Evolutionary conservation across 345 rosid species (phyloP).

Genomic region (Lepidium sativum): DNA sequence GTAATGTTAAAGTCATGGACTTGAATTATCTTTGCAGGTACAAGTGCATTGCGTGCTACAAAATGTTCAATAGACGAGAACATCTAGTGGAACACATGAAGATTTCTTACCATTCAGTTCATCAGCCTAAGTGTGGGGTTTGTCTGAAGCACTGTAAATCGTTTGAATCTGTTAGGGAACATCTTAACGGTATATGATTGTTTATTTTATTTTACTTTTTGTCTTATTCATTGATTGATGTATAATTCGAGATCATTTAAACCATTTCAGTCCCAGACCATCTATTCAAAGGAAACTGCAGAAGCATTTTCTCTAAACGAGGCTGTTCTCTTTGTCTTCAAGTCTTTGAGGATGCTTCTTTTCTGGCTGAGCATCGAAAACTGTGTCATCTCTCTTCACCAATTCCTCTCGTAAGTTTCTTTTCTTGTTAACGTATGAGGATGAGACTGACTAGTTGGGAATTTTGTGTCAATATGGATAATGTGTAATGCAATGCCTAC

Average conservation of each 20-base stretch:
- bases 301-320: conserved; percentile 32
- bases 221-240: not conserved
- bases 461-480: not conserved
- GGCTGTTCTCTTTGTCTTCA: conserved; percentile 59
- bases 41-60: conserved; percentile 64
- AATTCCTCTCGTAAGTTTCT: conserved; percentile 41
- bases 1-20: not conserved
- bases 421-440: not conserved
- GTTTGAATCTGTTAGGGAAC: conserved; percentile 61
- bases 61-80: conserved; percentile 56
- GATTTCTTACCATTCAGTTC: conserved; percentile 56
- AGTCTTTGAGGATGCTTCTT: conserved; percentile 34
- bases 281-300: conserved; percentile 40
- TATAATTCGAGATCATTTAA: not conserved
- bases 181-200: conserved; percentile 43
- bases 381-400: conserved; percentile 41
- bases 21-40: conserved; percentile 32
- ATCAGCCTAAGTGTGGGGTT: conserved; percentile 58
- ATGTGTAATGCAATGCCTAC: not conserved
- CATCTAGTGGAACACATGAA: conserved; percentile 87
- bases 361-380: conserved; percentile 37
- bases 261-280: conserved; percentile 30
- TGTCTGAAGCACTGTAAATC: conserved; percentile 72
- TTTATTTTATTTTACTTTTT: not conserved
- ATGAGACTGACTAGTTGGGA: not conserved